Conservation (phyloP, 768 basidiomycete genomes). For the Serendipita sp. region DNA sequence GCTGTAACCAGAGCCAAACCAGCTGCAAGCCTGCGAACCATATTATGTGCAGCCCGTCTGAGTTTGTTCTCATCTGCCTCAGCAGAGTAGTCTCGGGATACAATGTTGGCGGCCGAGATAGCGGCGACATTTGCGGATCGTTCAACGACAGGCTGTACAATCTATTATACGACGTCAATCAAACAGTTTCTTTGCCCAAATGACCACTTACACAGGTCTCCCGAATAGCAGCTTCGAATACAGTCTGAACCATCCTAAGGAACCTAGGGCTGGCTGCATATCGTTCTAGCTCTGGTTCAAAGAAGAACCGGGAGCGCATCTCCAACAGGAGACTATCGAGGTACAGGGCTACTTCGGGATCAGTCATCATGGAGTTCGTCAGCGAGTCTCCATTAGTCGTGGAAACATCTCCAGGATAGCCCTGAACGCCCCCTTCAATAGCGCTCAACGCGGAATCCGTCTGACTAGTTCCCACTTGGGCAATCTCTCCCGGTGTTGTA, state of each 20-base stretch:
- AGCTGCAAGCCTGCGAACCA: conserved; percentile 95
- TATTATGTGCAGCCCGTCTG: conserved; percentile 79
- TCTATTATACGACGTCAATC: conserved; percentile 27
- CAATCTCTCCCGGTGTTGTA: neutral
- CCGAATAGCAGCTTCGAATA: conserved; percentile 85
- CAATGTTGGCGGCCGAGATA: conserved; percentile 89
- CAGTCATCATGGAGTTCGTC: neutral
- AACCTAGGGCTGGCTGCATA: conserved; percentile 65
- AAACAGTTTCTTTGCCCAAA: neutral
- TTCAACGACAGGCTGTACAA: conserved; percentile 93
- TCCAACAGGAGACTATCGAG: conserved; percentile 64
- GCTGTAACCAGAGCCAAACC: conserved; percentile 94
- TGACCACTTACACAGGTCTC: conserved; percentile 38
- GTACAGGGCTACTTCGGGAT: conserved; percentile 40
- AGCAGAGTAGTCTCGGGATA: conserved; percentile 89
- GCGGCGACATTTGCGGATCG: conserved; percentile 96
- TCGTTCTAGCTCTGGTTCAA: conserved; percentile 61
- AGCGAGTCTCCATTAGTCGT: neutral
- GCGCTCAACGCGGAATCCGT: neutral
- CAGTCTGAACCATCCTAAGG: conserved; percentile 79
- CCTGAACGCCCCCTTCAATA: neutral
- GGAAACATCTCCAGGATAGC: neutral
- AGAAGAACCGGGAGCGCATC: conserved; percentile 54
- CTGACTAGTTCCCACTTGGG: neutral
- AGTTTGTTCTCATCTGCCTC: conserved; percentile 83